These are phyloP conservation scores for Fusarium paranaense DNA, from an alignment of 2,329 filamentous ascomycete genomes.

Conservation along the genomic window DNA sequence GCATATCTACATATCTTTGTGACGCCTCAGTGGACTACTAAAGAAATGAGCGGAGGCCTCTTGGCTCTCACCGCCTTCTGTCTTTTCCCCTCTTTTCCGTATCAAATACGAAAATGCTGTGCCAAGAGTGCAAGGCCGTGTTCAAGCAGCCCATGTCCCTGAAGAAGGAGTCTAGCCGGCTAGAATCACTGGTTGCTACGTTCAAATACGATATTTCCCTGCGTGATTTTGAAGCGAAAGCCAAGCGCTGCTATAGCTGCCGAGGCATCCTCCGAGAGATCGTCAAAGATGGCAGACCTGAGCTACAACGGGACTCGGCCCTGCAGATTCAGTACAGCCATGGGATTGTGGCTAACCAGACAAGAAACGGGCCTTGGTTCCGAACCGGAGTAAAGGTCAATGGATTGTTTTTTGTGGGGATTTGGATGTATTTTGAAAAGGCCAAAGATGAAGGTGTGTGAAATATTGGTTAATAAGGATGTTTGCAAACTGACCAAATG, in stretches of 20 bases:
- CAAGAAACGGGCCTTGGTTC: neutral
- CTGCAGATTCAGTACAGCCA: neutral
- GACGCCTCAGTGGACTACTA: neutral
- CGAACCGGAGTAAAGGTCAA: neutral
- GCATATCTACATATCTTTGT: neutral
- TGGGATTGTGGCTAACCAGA: neutral
- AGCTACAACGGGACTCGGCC: neutral
- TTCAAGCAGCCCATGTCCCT: neutral
- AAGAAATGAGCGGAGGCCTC: neutral
- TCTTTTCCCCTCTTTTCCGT: neutral
- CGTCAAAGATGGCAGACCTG: neutral
- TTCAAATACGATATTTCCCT: neutral
- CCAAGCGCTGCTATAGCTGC: neutral
- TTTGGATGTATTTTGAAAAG: neutral
- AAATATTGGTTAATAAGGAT: fast-evolving
- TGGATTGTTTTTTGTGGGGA: neutral
- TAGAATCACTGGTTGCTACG: neutral
- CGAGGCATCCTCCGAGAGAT: neutral
- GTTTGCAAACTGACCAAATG: neutral
- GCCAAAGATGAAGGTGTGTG: neutral
- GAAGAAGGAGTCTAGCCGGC: neutral
- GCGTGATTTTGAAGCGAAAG: neutral
- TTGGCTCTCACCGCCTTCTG: neutral
- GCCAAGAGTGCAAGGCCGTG: conserved; percentile 4
- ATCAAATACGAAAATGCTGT: conserved; percentile 1